Percentiles rank a stretch among this genome's conserved stretches.
phyloP scores from a whole-genome alignment of 2,329 filamentous ascomycete species.

The Fusarium irregulare region DNA sequence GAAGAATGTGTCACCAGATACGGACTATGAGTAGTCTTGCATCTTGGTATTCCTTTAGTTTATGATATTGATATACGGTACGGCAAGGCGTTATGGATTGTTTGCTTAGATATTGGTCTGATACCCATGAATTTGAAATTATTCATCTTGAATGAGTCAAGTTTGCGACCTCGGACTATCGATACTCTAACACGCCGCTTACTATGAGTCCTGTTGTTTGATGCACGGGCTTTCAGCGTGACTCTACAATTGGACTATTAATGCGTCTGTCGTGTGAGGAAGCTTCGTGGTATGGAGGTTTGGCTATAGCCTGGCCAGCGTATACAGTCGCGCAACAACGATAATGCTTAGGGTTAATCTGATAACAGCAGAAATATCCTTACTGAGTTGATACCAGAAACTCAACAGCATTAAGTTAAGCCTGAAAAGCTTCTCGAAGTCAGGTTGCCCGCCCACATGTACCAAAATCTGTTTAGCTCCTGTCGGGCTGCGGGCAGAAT shows the following conservation, averaged over 20 bases:
- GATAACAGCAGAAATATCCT: not conserved
- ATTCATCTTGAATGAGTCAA: conserved; percentile 7
- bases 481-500: not conserved
- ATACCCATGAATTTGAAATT: conserved; percentile 40
- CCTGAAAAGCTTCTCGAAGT: not conserved
- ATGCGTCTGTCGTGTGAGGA: not conserved
- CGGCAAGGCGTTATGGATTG: conserved; percentile 38
- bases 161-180: not conserved
- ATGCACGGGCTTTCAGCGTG: not conserved
- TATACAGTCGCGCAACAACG: not conserved
- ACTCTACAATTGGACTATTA: not conserved
- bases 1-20: conserved; percentile 78
- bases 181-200: not conserved
- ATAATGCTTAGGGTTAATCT: not conserved
- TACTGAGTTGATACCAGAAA: not conserved
- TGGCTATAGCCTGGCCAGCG: not conserved
- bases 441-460: not conserved
- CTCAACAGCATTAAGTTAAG: not conserved
- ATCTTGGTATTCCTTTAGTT: not conserved
- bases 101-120: conserved; percentile 35
- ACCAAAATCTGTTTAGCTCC: not conserved
- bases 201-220: not conserved
- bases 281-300: not conserved
- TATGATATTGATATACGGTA: conserved; percentile 2
- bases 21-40: conserved; percentile 53